Conservation (phyloP, 495 filamentous ascomycete genomes). For the Gamarada debralockiae region DNA sequence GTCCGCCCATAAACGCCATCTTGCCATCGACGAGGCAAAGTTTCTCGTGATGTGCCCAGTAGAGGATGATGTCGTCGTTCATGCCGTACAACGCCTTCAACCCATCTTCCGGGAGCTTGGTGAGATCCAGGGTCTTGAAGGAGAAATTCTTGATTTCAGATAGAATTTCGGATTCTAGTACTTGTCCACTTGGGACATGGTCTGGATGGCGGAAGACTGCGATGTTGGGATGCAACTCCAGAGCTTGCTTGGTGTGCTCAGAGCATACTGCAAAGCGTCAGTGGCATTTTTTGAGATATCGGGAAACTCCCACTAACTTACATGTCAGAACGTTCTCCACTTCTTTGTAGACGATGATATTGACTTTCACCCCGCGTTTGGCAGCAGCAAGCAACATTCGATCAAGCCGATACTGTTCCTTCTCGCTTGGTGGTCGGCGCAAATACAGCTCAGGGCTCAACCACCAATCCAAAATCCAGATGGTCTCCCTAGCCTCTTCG, state of each 20-base stretch:
- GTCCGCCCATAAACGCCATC: constrained; percentile 86
- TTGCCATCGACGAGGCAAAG: constrained; percentile 77
- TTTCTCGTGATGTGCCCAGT: constrained; percentile 97
- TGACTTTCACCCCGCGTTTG: constrained; percentile 79
- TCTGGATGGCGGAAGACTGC: constrained; percentile 90
- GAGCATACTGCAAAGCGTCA: constrained; percentile 20
- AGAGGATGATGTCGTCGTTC: constrained; percentile 73
- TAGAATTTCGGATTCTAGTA: constrained; percentile 34
- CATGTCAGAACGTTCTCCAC: constrained; percentile 80
- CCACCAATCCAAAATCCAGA: constrained; percentile 87
- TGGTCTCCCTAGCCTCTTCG: constrained; percentile 76
- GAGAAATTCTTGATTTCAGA: constrained; percentile 38
- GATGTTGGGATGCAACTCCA: constrained; percentile 83
- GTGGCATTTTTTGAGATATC: background rate
- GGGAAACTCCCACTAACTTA: constrained; percentile 59
- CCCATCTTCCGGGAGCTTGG: constrained; percentile 60
- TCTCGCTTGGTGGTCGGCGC: constrained; percentile 74
- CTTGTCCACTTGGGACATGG: constrained; percentile 71
- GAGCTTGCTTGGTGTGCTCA: constrained; percentile 75
- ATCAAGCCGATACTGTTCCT: constrained; percentile 85
- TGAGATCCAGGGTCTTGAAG: constrained; percentile 37
- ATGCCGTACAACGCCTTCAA: constrained; percentile 75
- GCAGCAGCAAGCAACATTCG: constrained; percentile 85
- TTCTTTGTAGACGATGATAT: constrained; percentile 96
- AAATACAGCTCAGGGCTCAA: constrained; percentile 70